phyloP scores from a whole-genome alignment of 2,329 filamentous ascomycete species.

The Ambrosiella xylebori region DNA sequence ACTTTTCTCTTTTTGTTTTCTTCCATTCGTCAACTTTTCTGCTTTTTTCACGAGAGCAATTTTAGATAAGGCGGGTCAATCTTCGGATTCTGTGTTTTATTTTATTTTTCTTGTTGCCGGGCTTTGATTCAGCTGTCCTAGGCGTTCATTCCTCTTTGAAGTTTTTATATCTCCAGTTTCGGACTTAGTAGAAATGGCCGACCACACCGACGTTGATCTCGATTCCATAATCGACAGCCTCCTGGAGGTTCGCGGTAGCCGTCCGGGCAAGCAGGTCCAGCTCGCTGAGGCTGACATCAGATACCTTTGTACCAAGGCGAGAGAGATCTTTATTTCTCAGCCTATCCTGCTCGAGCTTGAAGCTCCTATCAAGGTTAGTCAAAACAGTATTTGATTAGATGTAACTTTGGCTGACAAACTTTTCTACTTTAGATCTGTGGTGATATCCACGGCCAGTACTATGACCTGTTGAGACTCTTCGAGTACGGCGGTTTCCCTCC shows the following conservation, averaged over 20 bases:
- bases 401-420: constrained; percentile 11
- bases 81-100: background rate
- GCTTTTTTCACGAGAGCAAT: background rate
- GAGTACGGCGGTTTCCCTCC: constrained; percentile 97
- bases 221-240: constrained; percentile 99
- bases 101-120: background rate
- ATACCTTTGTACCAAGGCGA: constrained; percentile 92
- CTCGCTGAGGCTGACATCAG: constrained; percentile 91
- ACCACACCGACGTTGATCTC: constrained; percentile 80
- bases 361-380: constrained; percentile 88
- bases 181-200: constrained; percentile 29
- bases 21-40: background rate
- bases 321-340: constrained; percentile 99
- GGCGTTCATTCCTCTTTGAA: background rate
- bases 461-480: constrained; percentile 90
- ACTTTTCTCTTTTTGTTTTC: background rate
- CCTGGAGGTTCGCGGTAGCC: constrained; percentile 91
- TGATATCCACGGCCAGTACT: constrained; percentile 98
- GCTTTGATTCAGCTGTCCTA: background rate
- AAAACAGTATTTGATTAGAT: background rate
- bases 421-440: constrained; percentile 63
- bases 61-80: background rate
- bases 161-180: background rate
- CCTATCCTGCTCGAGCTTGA: constrained; percentile 94
- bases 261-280: constrained; percentile 96